Evolutionary conservation across 2,329 filamentous ascomycete genomes (phyloP).

Genomic region (Purpureocillium lavendulum): DNA sequence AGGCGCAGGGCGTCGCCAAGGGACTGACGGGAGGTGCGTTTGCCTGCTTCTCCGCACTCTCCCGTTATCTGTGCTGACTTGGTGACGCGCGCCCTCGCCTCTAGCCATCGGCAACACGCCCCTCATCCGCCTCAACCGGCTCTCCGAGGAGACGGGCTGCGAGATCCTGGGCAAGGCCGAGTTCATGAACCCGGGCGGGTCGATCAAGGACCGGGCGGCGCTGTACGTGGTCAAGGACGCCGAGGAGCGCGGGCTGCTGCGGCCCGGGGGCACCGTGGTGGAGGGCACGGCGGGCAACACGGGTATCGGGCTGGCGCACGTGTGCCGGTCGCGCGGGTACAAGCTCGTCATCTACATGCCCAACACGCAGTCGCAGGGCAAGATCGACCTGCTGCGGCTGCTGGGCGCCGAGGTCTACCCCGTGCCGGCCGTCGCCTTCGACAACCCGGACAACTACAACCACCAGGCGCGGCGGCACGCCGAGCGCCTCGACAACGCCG

Average conservation of each 20-base stretch:
- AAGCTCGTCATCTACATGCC: constrained; percentile 99
- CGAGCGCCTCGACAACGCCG: constrained; percentile 75
- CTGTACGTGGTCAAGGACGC: constrained; percentile 91
- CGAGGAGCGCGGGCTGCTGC: constrained; percentile 76
- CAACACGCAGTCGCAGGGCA: constrained; percentile 95
- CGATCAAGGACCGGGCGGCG: constrained; percentile 92
- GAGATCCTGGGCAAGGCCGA: constrained; percentile 94
- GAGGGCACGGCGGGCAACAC: constrained; percentile 98
- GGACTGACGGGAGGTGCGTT: constrained; percentile 73
- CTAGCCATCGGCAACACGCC: constrained; percentile 95
- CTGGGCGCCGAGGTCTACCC: constrained; percentile 93
- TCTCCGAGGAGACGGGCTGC: constrained; percentile 88
- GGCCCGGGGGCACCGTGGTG: constrained; percentile 84
- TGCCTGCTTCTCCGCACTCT: background rate
- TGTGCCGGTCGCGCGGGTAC: constrained; percentile 88
- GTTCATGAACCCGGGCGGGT: constrained; percentile 96
- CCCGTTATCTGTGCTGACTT: background rate
- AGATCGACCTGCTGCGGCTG: constrained; percentile 85
- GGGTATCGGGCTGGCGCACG: constrained; percentile 93
- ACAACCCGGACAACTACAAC: constrained; percentile 96
- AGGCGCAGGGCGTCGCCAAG: constrained; percentile 69
- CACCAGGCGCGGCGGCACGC: constrained; percentile 89
- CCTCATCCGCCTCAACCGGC: constrained; percentile 77
- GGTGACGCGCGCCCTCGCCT: background rate
- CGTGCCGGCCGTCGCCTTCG: constrained; percentile 90